phyloP scores from a whole-genome alignment of 192 early-diverging fungal species.

The Rhizoclosmatium globosum region DNA sequence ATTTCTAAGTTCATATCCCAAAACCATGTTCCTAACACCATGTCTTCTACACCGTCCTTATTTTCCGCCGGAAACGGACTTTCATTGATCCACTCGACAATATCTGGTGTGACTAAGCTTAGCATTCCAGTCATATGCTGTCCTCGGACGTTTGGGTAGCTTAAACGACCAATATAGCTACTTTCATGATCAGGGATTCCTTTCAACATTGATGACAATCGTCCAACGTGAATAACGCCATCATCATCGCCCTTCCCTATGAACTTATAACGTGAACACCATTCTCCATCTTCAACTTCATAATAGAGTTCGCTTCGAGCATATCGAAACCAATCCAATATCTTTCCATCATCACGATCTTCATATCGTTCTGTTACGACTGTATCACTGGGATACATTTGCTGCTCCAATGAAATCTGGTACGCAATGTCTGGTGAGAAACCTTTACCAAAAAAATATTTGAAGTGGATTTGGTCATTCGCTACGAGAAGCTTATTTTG shows the following conservation, averaged over 20 bases:
- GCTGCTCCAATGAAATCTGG: not conserved
- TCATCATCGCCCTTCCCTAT: constrained; percentile 28
- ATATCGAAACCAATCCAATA: constrained; percentile 14
- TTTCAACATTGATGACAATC: not conserved
- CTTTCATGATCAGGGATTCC: not conserved
- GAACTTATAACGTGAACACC: constrained; percentile 9
- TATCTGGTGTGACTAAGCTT: constrained; percentile 1
- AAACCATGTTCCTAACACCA: constrained; percentile 14
- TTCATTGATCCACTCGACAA: constrained; percentile 18
- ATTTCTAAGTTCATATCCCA: not conserved
- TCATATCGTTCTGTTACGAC: constrained; percentile 8
- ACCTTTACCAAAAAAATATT: not conserved
- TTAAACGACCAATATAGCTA: constrained; percentile 4
- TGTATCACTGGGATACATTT: not conserved
- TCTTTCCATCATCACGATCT: constrained; percentile 23
- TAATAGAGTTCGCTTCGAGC: not conserved
- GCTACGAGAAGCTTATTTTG: not conserved
- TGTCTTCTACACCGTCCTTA: constrained; percentile 4
- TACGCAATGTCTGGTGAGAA: not conserved
- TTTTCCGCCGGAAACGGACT: not conserved
- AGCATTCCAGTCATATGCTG: constrained; percentile 14
- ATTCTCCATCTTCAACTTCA: not conserved
- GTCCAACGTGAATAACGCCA: constrained; percentile 10
- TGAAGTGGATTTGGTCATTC: constrained; percentile 2
- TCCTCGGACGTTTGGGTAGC: not conserved